Base-by-base conservation (phyloP, 345 rosid genomes). In the Clarkia xantiana region DNA sequence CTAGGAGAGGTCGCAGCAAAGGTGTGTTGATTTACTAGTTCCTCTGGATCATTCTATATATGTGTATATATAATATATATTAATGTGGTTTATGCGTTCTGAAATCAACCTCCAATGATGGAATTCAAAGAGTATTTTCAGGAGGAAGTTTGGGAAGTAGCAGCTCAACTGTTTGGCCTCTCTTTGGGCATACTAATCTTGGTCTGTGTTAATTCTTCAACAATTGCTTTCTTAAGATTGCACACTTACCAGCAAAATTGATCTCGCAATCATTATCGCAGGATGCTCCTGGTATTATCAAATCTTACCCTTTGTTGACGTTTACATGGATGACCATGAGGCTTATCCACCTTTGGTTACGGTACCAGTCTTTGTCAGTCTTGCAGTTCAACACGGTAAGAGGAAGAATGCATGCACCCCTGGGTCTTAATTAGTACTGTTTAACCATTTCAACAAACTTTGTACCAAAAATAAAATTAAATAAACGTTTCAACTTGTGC, bases 111-210 rank as follows among this genome's bases (percentile, higher is more conserved):
- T 29, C 42, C 38, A 8, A 49, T 42, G 11, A 53, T 6, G 20
- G 11, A 18, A 39, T 15, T 29, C 39, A 16, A 41, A 52, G 46
- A 40, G 64, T 56, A 47, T 42, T 71, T 51, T 71, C 81, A 86
- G 97, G 97, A 90, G 65, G 95, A 90, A 73, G 94, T 90, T 56
- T 90, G 97, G 97, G 97, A 86, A 81, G 97, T 90, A 66, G 77
- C 72, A 62, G 97, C 97, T 58, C 91, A 90, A 70, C 63, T 86
- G 70, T 68, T 86, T 61, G 95, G 97, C 53, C 95, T 90, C 63
- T 80, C 67, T 43, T 54, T 90, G 39, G 97, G 97, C 57, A 79
- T 90, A 63, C 52, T 90, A 62, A 64, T 90, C 65, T 78, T 90
- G 79, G 95, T 90, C 67, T 59, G 67, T 55, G 41, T 14, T 42